Conservation (phyloP, 2,329 filamentous ascomycete genomes). For the Podosphaera fusca region DNA sequence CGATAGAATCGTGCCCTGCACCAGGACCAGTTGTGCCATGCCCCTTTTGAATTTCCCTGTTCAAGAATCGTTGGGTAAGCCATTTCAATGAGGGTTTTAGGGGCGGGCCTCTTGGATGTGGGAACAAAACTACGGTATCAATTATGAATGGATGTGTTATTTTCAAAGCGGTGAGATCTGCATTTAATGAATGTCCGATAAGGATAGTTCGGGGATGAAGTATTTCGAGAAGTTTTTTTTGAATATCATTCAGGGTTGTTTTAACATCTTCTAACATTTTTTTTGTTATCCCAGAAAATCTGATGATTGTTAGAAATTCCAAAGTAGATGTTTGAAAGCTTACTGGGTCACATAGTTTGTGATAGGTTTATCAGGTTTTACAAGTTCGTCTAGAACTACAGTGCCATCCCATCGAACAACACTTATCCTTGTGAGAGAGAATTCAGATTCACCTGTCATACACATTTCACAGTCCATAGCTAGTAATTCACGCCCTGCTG, state of each 20-base stretch:
- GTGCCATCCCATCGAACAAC: conserved; percentile 68
- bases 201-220: conserved; percentile 52
- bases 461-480: conserved; percentile 97
- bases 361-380: conserved; percentile 75
- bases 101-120: conserved; percentile 71
- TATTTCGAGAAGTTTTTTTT: conserved; percentile 48
- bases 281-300: conserved; percentile 76
- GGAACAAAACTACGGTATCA: conserved; percentile 75
- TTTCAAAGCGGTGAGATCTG: conserved; percentile 62
- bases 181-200: conserved; percentile 61
- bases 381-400: conserved; percentile 67
- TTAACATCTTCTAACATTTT: conserved; percentile 64
- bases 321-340: conserved; percentile 3
- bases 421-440: conserved; percentile 73
- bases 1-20: conserved; percentile 67
- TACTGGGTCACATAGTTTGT: conserved; percentile 69
- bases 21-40: conserved; percentile 26
- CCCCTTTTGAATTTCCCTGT: conserved; percentile 68
- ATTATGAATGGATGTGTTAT: conserved; percentile 82
- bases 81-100: conserved; percentile 81
- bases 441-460: conserved; percentile 55
- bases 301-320: conserved; percentile 9
- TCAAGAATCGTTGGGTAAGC: conserved; percentile 66
- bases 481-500: conserved; percentile 54
- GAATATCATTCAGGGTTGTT: conserved; percentile 65